Evolutionary conservation across 2,329 filamentous ascomycete species (phyloP).

Genomic region (Pseudogymnoascus sp.): DNA sequence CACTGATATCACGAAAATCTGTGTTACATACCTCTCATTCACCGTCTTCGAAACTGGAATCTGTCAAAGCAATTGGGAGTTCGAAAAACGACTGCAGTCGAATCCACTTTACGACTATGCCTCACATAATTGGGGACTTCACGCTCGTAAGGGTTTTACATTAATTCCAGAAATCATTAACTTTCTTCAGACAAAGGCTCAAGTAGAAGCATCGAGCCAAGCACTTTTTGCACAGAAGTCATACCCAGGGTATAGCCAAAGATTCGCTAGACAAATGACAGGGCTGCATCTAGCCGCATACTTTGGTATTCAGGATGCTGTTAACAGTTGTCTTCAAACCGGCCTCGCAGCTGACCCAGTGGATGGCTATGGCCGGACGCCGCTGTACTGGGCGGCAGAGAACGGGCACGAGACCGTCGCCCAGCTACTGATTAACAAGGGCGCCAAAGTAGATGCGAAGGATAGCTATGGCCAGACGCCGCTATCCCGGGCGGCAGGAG

Average conservation of each 20-base stretch:
- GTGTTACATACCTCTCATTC: conserved; percentile 27
- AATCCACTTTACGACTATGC: conserved; percentile 18
- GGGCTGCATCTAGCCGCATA: conserved; percentile 10
- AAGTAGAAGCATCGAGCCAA: conserved; percentile 12
- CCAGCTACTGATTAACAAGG: no score
- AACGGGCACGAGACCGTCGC: no score
- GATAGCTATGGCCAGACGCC: no score
- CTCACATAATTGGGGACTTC: conserved; percentile 15
- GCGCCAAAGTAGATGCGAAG: no score
- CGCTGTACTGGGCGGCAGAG: no score
- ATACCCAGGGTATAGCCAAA: background rate
- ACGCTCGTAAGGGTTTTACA: conserved; percentile 13
- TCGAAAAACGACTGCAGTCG: conserved; percentile 7
- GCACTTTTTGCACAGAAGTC: background rate
- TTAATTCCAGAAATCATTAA: conserved; percentile 5
- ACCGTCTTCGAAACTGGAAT: conserved; percentile 21
- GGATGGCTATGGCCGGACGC: no score
- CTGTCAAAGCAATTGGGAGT: conserved; percentile 12
- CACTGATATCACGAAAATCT: conserved; percentile 13
- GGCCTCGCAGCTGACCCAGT: no score
- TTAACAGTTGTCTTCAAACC: background rate
- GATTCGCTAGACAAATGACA: background rate
- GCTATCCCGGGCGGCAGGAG: no score
- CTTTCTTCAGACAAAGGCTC: conserved; percentile 6
- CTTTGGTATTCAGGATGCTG: background rate